Conservation (phyloP, 768 basidiomycete species). For the Mycena metata region DNA sequence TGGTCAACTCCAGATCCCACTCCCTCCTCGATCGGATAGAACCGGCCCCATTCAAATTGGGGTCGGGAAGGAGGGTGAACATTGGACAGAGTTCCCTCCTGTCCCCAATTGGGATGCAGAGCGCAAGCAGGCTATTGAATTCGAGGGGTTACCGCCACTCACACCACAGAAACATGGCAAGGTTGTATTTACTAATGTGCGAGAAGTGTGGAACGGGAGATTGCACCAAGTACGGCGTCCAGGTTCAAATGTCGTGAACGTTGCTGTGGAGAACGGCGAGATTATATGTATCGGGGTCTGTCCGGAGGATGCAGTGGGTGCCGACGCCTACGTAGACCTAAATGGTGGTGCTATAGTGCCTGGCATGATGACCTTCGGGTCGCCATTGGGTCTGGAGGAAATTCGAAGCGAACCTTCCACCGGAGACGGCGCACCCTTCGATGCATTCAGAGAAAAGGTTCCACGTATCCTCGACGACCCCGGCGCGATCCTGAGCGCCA, state of each 20-base stretch:
- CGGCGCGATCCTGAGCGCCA: slow-evolving; percentile 71
- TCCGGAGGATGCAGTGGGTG: slow-evolving; percentile 36
- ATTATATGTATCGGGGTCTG: slow-evolving; percentile 67
- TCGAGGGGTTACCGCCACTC: slow-evolving; percentile 81
- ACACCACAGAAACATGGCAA: slow-evolving; percentile 50
- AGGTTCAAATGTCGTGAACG: slow-evolving; percentile 44
- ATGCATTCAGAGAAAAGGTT: slow-evolving; percentile 63
- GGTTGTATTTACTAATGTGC: slow-evolving; percentile 78
- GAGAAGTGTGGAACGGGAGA: slow-evolving; percentile 59
- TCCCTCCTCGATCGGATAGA: slow-evolving; percentile 54
- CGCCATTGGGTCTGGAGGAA: slow-evolving; percentile 81
- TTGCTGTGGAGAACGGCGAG: slow-evolving; percentile 63
- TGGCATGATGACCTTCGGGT: slow-evolving; percentile 76
- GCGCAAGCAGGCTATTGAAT: slow-evolving; percentile 66
- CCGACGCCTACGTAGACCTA: slow-evolving; percentile 65
- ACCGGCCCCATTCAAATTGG: slow-evolving; percentile 52
- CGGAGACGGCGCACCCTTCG: slow-evolving; percentile 69
- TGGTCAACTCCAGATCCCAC: slow-evolving; percentile 79
- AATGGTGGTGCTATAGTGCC: slow-evolving; percentile 77
- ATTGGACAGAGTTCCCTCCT: slow-evolving; percentile 62
- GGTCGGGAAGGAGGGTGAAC: slow-evolving; percentile 57
- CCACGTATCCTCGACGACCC: slow-evolving; percentile 62
- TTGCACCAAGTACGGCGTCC: slow-evolving; percentile 50
- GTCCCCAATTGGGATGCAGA: slow-evolving; percentile 78
- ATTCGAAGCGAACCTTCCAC: slow-evolving; percentile 80